Evolutionary conservation across 768 basidiomycete genomes (phyloP).

Genomic region (Boletus edulis): DNA sequence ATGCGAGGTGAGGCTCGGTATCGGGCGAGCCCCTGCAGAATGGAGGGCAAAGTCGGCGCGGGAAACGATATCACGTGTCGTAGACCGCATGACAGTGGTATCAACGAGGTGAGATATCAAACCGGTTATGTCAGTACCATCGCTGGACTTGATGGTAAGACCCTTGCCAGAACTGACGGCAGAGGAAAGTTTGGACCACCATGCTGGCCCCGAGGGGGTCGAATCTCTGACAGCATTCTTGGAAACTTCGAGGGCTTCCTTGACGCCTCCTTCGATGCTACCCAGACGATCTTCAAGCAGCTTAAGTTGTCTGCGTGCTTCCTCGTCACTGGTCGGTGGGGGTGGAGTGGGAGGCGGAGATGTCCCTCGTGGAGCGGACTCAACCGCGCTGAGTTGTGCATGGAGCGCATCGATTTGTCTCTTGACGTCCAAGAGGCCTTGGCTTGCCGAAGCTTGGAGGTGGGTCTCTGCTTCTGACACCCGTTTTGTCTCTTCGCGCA

Average conservation of each 20-base stretch:
- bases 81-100: conserved; percentile 60
- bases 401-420: conserved; percentile 56
- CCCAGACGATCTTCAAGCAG: conserved; percentile 63
- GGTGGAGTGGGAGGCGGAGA: conserved; percentile 12
- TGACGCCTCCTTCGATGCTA: conserved; percentile 58
- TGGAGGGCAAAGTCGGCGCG: conserved; percentile 84
- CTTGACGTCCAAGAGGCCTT: conserved; percentile 47
- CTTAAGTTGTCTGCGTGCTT: conserved; percentile 52
- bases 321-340: conserved; percentile 45
- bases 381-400: conserved; percentile 36
- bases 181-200: conserved; percentile 69
- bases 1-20: conserved; percentile 81
- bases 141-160: conserved; percentile 66
- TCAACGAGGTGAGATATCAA: conserved; percentile 78
- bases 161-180: conserved; percentile 42
- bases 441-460: conserved; percentile 41
- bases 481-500: conserved; percentile 45
- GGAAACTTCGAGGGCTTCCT: conserved; percentile 69
- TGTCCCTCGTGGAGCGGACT: conserved; percentile 20
- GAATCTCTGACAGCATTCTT: conserved; percentile 44
- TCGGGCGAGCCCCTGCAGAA: conserved; percentile 75
- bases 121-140: conserved; percentile 70
- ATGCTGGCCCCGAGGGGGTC: conserved; percentile 44
- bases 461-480: conserved; percentile 54
- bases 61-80: conserved; percentile 74